phyloP scores from a whole-genome alignment of 768 basidiomycete genomes.

The Pholiota molesta region DNA sequence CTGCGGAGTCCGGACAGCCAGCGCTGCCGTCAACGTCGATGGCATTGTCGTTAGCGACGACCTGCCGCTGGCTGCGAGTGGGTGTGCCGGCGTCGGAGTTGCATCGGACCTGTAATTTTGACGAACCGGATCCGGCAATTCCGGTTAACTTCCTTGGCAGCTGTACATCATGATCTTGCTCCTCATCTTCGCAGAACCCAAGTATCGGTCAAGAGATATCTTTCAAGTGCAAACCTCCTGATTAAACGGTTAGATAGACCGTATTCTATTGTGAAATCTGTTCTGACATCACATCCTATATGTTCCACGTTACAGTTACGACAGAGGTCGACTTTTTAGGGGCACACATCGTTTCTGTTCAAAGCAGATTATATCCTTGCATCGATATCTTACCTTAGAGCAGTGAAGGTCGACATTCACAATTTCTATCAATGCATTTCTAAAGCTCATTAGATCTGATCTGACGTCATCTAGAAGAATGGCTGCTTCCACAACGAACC shows the following conservation, averaged over 20 bases:
- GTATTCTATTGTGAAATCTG: background rate
- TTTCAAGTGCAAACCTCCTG: background rate
- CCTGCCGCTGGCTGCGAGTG: no score
- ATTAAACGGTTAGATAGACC: background rate
- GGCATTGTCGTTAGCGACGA: background rate
- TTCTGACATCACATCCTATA: background rate
- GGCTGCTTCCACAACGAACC: slow-evolving; percentile 16
- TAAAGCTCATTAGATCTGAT: background rate
- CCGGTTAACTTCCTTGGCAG: background rate
- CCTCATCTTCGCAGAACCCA: background rate
- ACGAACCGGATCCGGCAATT: background rate
- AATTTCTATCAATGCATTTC: background rate
- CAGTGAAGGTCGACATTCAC: background rate
- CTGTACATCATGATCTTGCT: background rate
- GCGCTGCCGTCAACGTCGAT: background rate
- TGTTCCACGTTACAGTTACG: background rate
- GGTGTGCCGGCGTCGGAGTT: background rate
- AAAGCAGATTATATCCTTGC: background rate
- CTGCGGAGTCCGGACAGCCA: background rate
- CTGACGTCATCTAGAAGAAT: background rate
- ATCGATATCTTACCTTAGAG: background rate
- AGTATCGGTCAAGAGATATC: background rate
- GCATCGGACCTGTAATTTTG: background rate
- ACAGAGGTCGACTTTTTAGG: background rate
- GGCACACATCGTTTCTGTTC: background rate